Conservation (phyloP, 2,329 filamentous ascomycete species). For the Aspergillus phoenicis region DNA sequence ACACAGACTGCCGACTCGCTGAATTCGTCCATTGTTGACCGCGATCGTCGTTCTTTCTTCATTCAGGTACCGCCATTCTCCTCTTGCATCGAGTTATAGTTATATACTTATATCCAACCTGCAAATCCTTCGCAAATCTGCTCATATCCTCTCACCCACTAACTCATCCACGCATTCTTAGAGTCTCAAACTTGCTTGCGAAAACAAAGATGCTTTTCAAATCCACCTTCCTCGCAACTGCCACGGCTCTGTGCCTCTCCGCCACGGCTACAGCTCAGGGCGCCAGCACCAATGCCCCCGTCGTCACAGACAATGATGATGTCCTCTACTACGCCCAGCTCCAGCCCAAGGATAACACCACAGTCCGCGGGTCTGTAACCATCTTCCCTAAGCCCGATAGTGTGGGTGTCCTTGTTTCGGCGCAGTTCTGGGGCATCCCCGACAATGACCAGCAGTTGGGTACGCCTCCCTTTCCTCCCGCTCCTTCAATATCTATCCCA, state of each 20-base stretch:
- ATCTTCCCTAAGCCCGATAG: slow-evolving; percentile 51
- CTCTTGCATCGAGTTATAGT: background rate
- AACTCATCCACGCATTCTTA: background rate
- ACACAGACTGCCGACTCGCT: background rate
- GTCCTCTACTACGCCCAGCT: slow-evolving; percentile 60
- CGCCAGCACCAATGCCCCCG: slow-evolving; percentile 36
- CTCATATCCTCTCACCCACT: background rate
- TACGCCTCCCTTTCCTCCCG: slow-evolving; percentile 42
- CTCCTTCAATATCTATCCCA: background rate
- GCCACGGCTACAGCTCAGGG: slow-evolving; percentile 8
- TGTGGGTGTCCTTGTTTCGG: slow-evolving; percentile 60
- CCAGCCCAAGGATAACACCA: slow-evolving; percentile 57
- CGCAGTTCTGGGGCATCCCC: slow-evolving; percentile 60
- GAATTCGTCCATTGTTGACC: background rate
- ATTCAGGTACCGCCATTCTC: background rate
- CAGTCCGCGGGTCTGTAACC: slow-evolving; percentile 57
- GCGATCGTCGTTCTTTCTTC: background rate
- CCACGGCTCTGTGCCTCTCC: slow-evolving; percentile 12
- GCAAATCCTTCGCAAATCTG: no score
- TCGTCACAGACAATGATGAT: slow-evolving; percentile 61
- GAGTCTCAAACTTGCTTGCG: background rate
- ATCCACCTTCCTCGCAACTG: background rate
- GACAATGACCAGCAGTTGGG: slow-evolving; percentile 59
- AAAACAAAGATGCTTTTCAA: slow-evolving; percentile 14
- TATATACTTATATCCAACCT: background rate